These are phyloP conservation scores for Dioszegia hungarica DNA, from an alignment of 768 basidiomycete species.

Conservation along the genomic window DNA sequence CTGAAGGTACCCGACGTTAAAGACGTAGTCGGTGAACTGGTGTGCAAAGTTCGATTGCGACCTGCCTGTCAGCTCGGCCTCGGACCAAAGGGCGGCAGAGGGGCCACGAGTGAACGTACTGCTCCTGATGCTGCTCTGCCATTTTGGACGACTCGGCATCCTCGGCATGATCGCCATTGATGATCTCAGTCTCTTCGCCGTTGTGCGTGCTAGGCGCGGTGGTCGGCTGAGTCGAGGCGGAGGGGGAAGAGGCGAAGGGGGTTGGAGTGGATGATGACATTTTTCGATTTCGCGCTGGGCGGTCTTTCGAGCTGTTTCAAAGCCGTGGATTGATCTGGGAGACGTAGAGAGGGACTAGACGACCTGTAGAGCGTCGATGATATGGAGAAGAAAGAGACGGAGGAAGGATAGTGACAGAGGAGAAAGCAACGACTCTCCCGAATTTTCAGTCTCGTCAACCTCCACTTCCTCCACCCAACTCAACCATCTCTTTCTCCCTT, in stretches of 20 bases:
- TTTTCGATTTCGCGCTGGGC: background rate
- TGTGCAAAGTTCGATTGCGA: conserved; percentile 21
- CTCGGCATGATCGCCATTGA: too few species aligned
- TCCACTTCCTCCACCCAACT: background rate
- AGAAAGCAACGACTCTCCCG: too few species aligned
- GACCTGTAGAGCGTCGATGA: too few species aligned
- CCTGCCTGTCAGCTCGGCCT: background rate
- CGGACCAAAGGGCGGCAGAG: too few species aligned
- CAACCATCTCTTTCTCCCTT: background rate
- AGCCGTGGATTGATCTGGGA: too few species aligned
- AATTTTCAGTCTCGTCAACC: too few species aligned
- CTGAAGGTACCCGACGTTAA: conserved; percentile 28
- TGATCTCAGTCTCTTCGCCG: background rate
- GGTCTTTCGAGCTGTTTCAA: too few species aligned
- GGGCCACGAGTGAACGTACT: background rate
- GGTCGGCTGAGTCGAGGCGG: background rate
- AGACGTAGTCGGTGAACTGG: conserved; percentile 21
- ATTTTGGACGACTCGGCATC: conserved; percentile 26
- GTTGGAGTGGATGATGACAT: conserved; percentile 8
- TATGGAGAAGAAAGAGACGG: too few species aligned
- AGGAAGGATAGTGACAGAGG: too few species aligned
- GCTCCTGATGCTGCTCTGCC: conserved; percentile 8
- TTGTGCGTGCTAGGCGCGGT: background rate
- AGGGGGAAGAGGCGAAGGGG: conserved; percentile 7
- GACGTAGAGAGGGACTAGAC: too few species aligned